Evolutionary conservation across 495 filamentous ascomycete species (phyloP).

Genomic region (Xylaria venustula): DNA sequence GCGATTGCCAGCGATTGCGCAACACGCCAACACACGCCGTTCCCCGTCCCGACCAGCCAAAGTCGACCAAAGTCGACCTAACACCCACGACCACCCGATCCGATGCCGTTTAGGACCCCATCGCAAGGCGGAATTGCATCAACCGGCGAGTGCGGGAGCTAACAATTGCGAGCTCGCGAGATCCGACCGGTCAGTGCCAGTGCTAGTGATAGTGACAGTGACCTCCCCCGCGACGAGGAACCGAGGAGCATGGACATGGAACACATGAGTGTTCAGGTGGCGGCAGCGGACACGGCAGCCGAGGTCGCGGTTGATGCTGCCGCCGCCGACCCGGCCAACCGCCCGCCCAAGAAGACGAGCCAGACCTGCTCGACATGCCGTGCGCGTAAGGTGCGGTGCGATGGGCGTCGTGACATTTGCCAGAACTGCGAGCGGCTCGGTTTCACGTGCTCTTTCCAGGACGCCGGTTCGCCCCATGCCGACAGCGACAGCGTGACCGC

Average conservation of each 20-base stretch:
- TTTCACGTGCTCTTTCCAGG: constrained; percentile 50
- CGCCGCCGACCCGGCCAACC: constrained; percentile 30
- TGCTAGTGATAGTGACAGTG: too few species aligned
- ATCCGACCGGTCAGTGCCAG: too few species aligned
- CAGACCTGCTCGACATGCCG: constrained; percentile 49
- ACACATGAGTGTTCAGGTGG: constrained; percentile 36
- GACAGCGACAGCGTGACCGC: constrained; percentile 27
- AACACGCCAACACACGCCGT: not conserved
- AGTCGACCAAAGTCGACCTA: not conserved
- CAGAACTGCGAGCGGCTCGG: constrained; percentile 51
- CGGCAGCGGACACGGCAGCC: constrained; percentile 33
- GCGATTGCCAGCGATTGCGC: constrained; percentile 13
- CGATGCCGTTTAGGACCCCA: constrained; percentile 17
- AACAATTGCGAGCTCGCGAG: too few species aligned
- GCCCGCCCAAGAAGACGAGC: constrained; percentile 34
- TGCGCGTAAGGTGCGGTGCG: constrained; percentile 50
- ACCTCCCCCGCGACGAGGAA: too few species aligned
- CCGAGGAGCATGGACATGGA: constrained; percentile 35
- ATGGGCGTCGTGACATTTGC: constrained; percentile 43
- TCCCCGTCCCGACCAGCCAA: not conserved
- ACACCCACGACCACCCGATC: constrained; percentile 1
- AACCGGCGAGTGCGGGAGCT: constrained; percentile 10
- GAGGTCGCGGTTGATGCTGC: constrained; percentile 32
- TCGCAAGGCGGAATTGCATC: constrained; percentile 14
- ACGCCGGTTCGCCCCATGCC: constrained; percentile 29